Conservation (phyloP, 2,329 filamentous ascomycete genomes). For the Fusarium sp. region DNA sequence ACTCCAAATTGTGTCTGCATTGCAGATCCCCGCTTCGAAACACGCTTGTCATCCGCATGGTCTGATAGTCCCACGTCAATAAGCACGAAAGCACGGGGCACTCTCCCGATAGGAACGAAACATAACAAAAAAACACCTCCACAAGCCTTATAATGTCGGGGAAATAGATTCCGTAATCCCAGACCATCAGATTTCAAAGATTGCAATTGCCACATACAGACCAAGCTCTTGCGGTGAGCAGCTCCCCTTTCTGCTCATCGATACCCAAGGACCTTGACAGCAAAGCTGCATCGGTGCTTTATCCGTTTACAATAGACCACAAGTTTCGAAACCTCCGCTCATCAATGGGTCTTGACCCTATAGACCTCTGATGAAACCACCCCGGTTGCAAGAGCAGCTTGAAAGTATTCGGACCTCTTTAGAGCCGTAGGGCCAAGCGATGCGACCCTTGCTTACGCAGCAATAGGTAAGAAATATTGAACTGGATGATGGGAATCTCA, state of each 20-base stretch:
- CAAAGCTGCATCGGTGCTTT: conserved; percentile 20
- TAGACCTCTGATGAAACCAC: conserved; percentile 30
- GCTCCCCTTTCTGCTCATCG: neutral
- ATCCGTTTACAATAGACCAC: conserved; percentile 23
- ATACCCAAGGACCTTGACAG: conserved; percentile 3
- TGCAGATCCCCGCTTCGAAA: conserved; percentile 41
- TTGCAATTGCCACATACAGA: conserved; percentile 16
- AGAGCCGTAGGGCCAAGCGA: conserved; percentile 40
- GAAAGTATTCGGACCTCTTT: conserved; percentile 29
- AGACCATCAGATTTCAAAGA: conserved; percentile 23
- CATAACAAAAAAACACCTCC: conserved; percentile 25
- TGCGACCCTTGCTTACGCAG: conserved; percentile 28
- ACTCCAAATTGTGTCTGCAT: conserved; percentile 12
- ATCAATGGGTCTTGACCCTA: conserved; percentile 6
- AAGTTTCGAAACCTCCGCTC: conserved; percentile 35
- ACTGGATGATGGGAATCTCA: conserved; percentile 34
- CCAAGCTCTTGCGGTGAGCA: conserved; percentile 20
- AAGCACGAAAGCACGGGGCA: conserved; percentile 40
- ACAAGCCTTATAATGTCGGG: conserved; percentile 40
- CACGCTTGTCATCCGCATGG: conserved; percentile 41
- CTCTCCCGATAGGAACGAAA: conserved; percentile 39
- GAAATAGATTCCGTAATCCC: conserved; percentile 39
- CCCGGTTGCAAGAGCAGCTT: conserved; percentile 30
- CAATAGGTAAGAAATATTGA: conserved; percentile 20
- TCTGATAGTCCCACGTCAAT: conserved; percentile 37